Evolutionary conservation across 1,284 basidiomycete genomes (phyloP), one percentile per base, ranked within the genome.

Genomic region (Ganoderma lingzhi): DNA sequence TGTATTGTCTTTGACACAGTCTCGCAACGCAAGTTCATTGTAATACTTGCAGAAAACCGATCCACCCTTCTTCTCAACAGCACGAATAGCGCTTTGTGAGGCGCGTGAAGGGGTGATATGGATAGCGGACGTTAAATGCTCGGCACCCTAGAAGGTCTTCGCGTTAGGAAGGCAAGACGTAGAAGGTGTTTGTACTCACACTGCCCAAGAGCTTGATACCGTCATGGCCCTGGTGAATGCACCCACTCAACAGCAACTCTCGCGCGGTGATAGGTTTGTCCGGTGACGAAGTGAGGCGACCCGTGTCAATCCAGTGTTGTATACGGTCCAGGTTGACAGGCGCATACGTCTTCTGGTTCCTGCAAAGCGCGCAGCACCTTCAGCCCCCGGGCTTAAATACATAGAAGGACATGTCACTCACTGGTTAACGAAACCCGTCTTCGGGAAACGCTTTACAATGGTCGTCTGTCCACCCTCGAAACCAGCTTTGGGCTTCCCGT

Each of bases 391-490:
- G 48, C 35, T 37, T 30, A 32, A 63, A 55, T 44, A 45, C 64
- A 71, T 44, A 71, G 32, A 6, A 66, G n/a, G 58, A 32, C 37
- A 35, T 62, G 17, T 23, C 3, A 86, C 94, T 78, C 77, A 97
- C 96, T 90, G 88, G 83, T 98, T 99, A 70, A 91, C 88, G 80
- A 99, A 99, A 59, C 97, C 97, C 61, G 91, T 88, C 85, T 99
- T 99, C 10, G 97, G 97, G 79, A 97, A 95, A 60, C 92, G 84
- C 74, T 96, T 92, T n/a, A 92, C 92, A 68, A 99, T 89, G 8
- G 97, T 95, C 30, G 96, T 98, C 81, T 99, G 97, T 74, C 97
- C 97, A 78, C 97, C 97, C 81, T 98, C 97, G 75, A 99, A 99
- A 6, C 92, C 91, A 39, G 90, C 86, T 73, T 88, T 90, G 35